These are phyloP conservation scores for Populus hybrid DNA, from an alignment of 441 rosid genomes.

Conservation along the genomic window DNA sequence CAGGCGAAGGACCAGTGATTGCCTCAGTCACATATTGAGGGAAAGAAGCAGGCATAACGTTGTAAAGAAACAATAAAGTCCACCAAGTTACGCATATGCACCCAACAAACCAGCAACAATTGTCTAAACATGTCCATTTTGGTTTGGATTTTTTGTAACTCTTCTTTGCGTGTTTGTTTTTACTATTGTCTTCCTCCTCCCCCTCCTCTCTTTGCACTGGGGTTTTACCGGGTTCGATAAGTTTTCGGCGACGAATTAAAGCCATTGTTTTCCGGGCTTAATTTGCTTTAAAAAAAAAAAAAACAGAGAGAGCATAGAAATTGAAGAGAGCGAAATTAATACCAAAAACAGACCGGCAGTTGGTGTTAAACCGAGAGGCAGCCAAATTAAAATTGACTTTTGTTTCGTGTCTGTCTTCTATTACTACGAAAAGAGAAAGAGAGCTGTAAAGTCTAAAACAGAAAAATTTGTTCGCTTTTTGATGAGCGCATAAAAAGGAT, in stretches of 20 bases:
- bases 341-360: no score
- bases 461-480: no score
- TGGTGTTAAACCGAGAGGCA: neutral
- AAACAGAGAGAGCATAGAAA: neutral
- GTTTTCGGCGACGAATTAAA: conserved; percentile 48
- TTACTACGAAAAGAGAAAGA: neutral
- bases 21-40: conserved; percentile 87
- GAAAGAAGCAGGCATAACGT: conserved; percentile 82
- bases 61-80: conserved; percentile 72
- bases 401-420: neutral
- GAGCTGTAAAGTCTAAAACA: neutral
- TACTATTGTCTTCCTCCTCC: conserved; percentile 26
- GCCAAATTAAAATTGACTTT: no score
- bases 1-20: conserved; percentile 81
- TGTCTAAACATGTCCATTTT: conserved; percentile 75
- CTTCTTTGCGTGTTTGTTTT: conserved; percentile 32
- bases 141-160: conserved; percentile 9
- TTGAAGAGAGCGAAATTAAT: neutral
- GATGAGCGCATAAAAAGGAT: neutral
- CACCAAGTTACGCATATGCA: conserved; percentile 80
- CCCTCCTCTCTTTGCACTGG: conserved; percentile 17
- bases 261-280: conserved; percentile 38
- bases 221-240: conserved; percentile 27
- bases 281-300: neutral
- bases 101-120: conserved; percentile 87